Evolutionary conservation across 2,329 filamentous ascomycete genomes (phyloP), one percentile per base, ranked within the genome.

Genomic region (Fusarium guadeloupense): DNA sequence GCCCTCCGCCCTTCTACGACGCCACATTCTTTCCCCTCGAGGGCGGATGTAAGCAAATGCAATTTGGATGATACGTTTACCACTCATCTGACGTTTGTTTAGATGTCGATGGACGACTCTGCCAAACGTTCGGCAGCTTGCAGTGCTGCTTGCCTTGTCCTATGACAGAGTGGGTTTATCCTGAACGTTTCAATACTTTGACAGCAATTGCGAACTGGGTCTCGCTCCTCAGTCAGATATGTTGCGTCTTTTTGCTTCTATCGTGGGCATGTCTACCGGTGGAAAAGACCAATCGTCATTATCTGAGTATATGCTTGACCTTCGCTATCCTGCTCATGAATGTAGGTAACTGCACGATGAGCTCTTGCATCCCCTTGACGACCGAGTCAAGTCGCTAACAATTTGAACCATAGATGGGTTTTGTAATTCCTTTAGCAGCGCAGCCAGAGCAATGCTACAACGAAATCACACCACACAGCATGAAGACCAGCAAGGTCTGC

Each of bases 91-190:
- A 66, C 48, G 30, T 26, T 9, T 30, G 13, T 25, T 14, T 54
- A 90, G 88, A 85, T 70, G 72, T 87, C 34, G 77, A 79, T 19
- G 87, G 87, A 41, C 76, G 83, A 23, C 64, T 85, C 33, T 86
- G 83, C 69, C 77, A 79, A 83, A 74, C 70, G 9, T 64, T 84
- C 20, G 72, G 78, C 6, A 75, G 77, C 30, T 67, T 87, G 5
- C 81, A 80, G 30, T 99, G 95, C 75, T 99, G 95, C 75, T 76
- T 99, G 53, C 95, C 95, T 59, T 99, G 95, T 75, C 95, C 95
- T 26, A 82, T 91, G 70, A 90, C 90, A 10, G 86, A 94, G 53
- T 98, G 90, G 89, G 77, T 85, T 20, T 88, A 89, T 62, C 81
- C 85, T 12, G 82, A 86, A 63, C 83, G 78, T 69, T 89, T 90